phyloP scores from a whole-genome alignment of 169 alveolate species.

The Babesia microti region DNA sequence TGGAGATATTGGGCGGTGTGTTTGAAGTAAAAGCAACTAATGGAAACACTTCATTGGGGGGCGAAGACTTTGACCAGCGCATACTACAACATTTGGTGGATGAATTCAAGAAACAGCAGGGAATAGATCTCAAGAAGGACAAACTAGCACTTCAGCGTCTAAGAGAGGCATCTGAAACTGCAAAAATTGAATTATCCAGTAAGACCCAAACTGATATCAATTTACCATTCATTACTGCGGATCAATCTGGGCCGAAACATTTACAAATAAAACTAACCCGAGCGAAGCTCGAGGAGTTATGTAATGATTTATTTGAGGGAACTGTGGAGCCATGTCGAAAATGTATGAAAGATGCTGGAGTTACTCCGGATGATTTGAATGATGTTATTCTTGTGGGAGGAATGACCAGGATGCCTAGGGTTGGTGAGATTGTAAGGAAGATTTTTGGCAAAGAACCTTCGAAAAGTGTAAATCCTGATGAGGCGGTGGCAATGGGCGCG shows the following conservation, averaged over 20 bases:
- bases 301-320: slow-evolving; percentile 77
- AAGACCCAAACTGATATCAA: slow-evolving; percentile 88
- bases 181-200: slow-evolving; percentile 91
- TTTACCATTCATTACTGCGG: slow-evolving; percentile 97
- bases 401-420: slow-evolving; percentile 97
- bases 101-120: slow-evolving; percentile 89
- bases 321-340: slow-evolving; percentile 90
- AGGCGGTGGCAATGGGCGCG: slow-evolving; percentile 99
- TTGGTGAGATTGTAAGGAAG: slow-evolving; percentile 81
- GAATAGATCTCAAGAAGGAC: slow-evolving; percentile 89
- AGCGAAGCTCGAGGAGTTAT: slow-evolving; percentile 86
- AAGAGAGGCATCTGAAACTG: slow-evolving; percentile 97
- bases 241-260: slow-evolving; percentile 94
- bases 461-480: slow-evolving; percentile 98
- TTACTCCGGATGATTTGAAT: slow-evolving; percentile 78
- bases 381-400: slow-evolving; percentile 99
- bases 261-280: slow-evolving; percentile 87
- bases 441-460: slow-evolving; percentile 88
- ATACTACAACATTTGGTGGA: slow-evolving; percentile 81
- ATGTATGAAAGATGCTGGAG: slow-evolving; percentile 89
- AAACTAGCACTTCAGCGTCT: slow-evolving; percentile 92
- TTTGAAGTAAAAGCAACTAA: slow-evolving; percentile 97
- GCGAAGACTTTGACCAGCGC: slow-evolving; percentile 96
- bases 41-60: slow-evolving; percentile 98
- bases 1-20: slow-evolving; percentile 94